These are phyloP conservation scores for Panaeolus papilionaceus DNA, from an alignment of 768 basidiomycete species.

Conservation along the genomic window DNA sequence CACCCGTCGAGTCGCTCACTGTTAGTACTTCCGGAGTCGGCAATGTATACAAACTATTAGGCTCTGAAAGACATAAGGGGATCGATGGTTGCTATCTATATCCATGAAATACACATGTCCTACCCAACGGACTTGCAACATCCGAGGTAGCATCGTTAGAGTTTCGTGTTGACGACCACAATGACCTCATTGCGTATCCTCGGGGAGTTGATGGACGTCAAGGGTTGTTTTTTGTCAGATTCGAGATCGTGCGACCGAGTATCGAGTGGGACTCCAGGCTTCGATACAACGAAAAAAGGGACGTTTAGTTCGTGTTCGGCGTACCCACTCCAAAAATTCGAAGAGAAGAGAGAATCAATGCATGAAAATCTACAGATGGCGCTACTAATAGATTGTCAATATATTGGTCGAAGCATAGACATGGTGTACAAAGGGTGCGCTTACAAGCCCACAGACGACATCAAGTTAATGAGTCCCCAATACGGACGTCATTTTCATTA, in stretches of 20 bases:
- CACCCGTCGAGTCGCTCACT: neutral
- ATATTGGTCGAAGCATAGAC: neutral
- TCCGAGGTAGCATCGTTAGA: neutral
- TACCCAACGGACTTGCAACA: neutral
- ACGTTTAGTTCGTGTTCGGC: neutral
- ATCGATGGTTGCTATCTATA: neutral
- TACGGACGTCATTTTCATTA: neutral
- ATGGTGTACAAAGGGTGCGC: neutral
- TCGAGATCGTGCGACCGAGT: neutral
- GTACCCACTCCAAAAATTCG: neutral
- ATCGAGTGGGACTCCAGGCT: neutral
- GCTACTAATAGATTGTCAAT: neutral
- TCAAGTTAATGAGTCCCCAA: neutral
- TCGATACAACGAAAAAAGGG: neutral
- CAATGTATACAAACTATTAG: neutral
- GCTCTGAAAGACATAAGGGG: neutral
- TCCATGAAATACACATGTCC: neutral
- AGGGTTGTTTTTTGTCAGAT: neutral
- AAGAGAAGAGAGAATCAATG: neutral
- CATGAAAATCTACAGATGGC: neutral
- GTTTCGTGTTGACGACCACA: neutral
- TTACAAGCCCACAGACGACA: neutral
- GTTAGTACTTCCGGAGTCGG: neutral
- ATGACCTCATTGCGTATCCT: conserved; percentile 1
- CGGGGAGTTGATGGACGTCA: neutral